phyloP scores from a whole-genome alignment of 306 rosid genomes.

The Medicago ruthenica region DNA sequence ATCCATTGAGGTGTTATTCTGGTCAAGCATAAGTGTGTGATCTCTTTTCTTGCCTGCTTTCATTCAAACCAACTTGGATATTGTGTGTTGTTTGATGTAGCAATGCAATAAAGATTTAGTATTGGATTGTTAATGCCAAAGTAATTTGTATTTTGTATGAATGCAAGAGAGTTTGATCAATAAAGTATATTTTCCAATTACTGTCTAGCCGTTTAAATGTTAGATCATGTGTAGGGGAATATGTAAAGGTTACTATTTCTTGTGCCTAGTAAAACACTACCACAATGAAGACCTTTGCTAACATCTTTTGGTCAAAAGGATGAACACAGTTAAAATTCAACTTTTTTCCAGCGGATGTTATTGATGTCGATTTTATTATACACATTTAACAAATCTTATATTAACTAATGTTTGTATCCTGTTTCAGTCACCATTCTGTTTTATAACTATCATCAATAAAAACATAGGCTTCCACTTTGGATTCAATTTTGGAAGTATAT shows the following conservation, averaged over 20 bases:
- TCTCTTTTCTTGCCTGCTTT: constrained; percentile 26
- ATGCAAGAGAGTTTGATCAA: constrained; percentile 28
- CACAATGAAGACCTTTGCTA: background rate
- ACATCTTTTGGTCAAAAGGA: background rate
- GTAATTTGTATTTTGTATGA: constrained; percentile 22
- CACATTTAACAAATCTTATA: background rate
- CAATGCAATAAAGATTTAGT: constrained; percentile 11
- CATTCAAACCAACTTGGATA: constrained; percentile 25
- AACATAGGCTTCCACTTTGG: too few relatives aligned
- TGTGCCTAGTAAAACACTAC: background rate
- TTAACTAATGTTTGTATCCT: background rate
- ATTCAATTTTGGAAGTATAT: too few relatives aligned
- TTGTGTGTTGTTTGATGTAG: constrained; percentile 26
- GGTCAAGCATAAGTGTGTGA: constrained; percentile 17
- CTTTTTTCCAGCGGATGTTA: background rate
- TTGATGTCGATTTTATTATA: background rate
- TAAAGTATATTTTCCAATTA: background rate
- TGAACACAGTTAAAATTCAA: background rate
- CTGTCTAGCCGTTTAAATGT: background rate
- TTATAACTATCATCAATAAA: too few relatives aligned
- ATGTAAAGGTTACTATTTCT: background rate
- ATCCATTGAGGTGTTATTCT: constrained; percentile 25
- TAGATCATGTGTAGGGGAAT: background rate
- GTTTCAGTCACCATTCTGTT: background rate
- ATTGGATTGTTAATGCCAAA: constrained; percentile 26